phyloP scores from a whole-genome alignment of 2,329 filamentous ascomycete genomes.

The Penicillium aurantiogriseum region DNA sequence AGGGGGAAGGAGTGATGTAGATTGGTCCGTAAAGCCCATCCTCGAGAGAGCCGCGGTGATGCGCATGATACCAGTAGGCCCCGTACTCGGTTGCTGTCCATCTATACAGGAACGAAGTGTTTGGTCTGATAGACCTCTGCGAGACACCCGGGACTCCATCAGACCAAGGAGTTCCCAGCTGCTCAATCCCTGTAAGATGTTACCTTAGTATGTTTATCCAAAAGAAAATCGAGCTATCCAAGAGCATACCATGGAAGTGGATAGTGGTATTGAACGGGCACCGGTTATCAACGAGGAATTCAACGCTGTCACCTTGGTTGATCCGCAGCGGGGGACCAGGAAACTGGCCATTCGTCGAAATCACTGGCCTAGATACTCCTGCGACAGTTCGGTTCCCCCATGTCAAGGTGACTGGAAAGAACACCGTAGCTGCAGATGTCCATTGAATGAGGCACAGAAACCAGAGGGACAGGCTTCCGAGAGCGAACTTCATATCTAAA shows the following conservation, averaged over 20 bases:
- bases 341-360: slow-evolving; percentile 31
- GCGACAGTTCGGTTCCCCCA: slow-evolving; percentile 27
- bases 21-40: slow-evolving; percentile 62
- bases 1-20: slow-evolving; percentile 41
- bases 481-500: slow-evolving; percentile 6
- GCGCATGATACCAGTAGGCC: slow-evolving; percentile 62
- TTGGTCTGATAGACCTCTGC: slow-evolving; percentile 53
- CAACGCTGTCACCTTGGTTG: slow-evolving; percentile 31
- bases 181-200: slow-evolving; percentile 30
- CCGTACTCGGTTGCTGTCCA: slow-evolving; percentile 59
- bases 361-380: slow-evolving; percentile 25
- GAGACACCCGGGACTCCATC: slow-evolving; percentile 60
- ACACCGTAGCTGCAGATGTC: slow-evolving; percentile 15
- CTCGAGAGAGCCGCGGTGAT: slow-evolving; percentile 55
- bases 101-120: slow-evolving; percentile 51
- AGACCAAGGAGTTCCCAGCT: slow-evolving; percentile 56
- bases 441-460: slow-evolving; percentile 15
- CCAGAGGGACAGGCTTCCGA: slow-evolving; percentile 1
- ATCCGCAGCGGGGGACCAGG: slow-evolving; percentile 29
- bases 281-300: slow-evolving; percentile 28
- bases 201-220: not conserved
- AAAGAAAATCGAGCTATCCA: not conserved
- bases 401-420: slow-evolving; percentile 24
- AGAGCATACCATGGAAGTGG: slow-evolving; percentile 31
- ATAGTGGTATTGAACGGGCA: slow-evolving; percentile 33